phyloP scores from a whole-genome alignment of 306 rosid genomes.

The Acacia crassicarpa region DNA sequence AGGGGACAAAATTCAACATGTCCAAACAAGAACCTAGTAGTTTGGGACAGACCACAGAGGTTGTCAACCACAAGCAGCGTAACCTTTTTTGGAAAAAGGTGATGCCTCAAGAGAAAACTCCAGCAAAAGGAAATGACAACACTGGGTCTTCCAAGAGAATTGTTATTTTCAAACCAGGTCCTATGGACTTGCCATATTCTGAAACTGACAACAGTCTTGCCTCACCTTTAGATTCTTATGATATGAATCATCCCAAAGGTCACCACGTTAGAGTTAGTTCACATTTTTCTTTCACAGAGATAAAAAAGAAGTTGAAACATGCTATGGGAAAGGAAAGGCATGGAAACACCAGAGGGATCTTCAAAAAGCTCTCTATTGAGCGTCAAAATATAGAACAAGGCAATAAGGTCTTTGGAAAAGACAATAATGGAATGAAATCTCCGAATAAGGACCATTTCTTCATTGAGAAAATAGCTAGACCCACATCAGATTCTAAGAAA shows the following conservation, averaged over 20 bases:
- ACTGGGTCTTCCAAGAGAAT: constrained; percentile 67
- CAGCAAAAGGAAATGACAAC: constrained; percentile 37
- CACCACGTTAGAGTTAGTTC: constrained; percentile 57
- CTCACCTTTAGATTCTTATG: constrained; percentile 41
- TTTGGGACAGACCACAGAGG: constrained; percentile 50
- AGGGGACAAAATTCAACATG: constrained; percentile 39
- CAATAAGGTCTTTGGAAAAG: constrained; percentile 48
- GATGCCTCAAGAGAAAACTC: constrained; percentile 57
- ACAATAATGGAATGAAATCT: constrained; percentile 59
- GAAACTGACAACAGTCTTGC: constrained; percentile 40
- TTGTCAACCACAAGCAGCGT: constrained; percentile 58
- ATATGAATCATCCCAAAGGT: constrained; percentile 41
- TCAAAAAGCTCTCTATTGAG: constrained; percentile 29
- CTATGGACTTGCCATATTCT: constrained; percentile 39
- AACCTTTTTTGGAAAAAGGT: constrained; percentile 67
- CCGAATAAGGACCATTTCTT: constrained; percentile 71
- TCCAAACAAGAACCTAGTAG: constrained; percentile 45
- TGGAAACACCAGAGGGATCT: constrained; percentile 42
- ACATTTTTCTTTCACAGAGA: constrained; percentile 74
- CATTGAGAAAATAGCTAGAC: constrained; percentile 70
- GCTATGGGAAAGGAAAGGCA: constrained; percentile 83
- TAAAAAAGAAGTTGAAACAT: constrained; percentile 74
- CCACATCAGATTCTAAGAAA: constrained; percentile 49
- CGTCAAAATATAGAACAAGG: constrained; percentile 14
- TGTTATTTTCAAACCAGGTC: constrained; percentile 81